Conservation (phyloP, 2,329 filamentous ascomycete species). For the Ascocoryne sarcoides region DNA sequence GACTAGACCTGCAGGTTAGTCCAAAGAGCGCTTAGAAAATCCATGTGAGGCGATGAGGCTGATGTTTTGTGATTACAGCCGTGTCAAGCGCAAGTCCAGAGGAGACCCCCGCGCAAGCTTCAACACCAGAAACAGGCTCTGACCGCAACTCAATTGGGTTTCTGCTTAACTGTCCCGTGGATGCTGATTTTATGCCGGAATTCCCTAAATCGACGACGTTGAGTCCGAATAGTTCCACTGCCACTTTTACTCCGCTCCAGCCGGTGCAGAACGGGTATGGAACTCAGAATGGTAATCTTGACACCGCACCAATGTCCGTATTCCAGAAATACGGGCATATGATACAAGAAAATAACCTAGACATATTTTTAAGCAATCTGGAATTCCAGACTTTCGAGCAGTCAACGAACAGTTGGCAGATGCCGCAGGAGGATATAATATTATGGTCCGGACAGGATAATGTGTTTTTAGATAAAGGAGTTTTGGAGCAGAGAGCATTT, state of each 20-base stretch:
- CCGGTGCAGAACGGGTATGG: constrained; percentile 4
- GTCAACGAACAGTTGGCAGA: constrained; percentile 19
- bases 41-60: not conserved
- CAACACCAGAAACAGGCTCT: constrained; percentile 20
- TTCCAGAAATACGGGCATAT: constrained; percentile 13
- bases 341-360: constrained; percentile 14
- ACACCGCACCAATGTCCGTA: not conserved
- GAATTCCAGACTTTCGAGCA: constrained; percentile 24
- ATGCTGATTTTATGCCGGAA: constrained; percentile 24
- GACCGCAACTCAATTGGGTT: constrained; percentile 29
- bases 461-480: constrained; percentile 14
- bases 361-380: constrained; percentile 20
- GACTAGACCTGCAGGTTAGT: constrained; percentile 18
- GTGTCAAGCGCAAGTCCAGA: constrained; percentile 23
- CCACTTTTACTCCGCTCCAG: constrained; percentile 6
- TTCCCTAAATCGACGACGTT: constrained; percentile 23
- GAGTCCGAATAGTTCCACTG: constrained; percentile 13
- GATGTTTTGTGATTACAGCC: constrained; percentile 5
- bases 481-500: constrained; percentile 21
- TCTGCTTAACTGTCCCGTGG: constrained; percentile 24
- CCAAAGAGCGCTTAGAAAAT: not conserved
- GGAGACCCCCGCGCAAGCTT: constrained; percentile 12
- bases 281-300: constrained; percentile 1
- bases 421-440: constrained; percentile 18
- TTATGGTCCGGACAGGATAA: constrained; percentile 16